Percentiles rank a stretch among this genome's conserved stretches.
Evolutionary conservation across 2,329 filamentous ascomycete species (phyloP).

Genomic region (Thielaviopsis euricoi): DNA sequence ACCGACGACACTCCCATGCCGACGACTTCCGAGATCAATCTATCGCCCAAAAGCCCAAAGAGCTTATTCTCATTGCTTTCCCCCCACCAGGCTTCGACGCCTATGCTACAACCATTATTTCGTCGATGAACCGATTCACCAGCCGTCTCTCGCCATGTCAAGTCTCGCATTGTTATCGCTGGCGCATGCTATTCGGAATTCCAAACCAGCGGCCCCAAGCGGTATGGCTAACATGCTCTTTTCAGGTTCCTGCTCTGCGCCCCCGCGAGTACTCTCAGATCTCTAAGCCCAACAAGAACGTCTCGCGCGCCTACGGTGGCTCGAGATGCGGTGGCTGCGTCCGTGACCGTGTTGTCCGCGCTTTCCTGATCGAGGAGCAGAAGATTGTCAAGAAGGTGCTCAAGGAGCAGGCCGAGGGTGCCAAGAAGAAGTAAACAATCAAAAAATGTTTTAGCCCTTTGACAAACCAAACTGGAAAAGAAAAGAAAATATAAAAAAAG

Average conservation of each 20-base stretch:
- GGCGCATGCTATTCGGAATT: neutral
- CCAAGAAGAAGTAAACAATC: slow-evolving; percentile 52
- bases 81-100: too few relatives aligned
- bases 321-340: slow-evolving; percentile 98
- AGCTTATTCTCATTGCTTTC: too few relatives aligned
- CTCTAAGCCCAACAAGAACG: slow-evolving; percentile 98
- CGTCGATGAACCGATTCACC: neutral
- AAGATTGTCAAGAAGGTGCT: slow-evolving; percentile 99
- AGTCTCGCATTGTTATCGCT: neutral
- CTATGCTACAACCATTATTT: too few relatives aligned
- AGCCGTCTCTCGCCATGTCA: neutral
- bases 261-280: slow-evolving; percentile 95
- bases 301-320: slow-evolving; percentile 95
- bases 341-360: slow-evolving; percentile 91
- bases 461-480: slow-evolving; percentile 2
- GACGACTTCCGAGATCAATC: too few relatives aligned
- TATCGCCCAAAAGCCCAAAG: too few relatives aligned
- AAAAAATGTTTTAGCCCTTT: slow-evolving; percentile 14
- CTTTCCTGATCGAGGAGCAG: slow-evolving; percentile 99
- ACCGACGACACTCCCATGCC: too few relatives aligned
- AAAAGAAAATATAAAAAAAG: slow-evolving; percentile 9
- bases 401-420: slow-evolving; percentile 80
- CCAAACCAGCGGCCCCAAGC: neutral
- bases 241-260: slow-evolving; percentile 81
- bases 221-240: neutral